Base-by-base conservation (phyloP, 805 yeast species). In the Pichia californica region DNA sequence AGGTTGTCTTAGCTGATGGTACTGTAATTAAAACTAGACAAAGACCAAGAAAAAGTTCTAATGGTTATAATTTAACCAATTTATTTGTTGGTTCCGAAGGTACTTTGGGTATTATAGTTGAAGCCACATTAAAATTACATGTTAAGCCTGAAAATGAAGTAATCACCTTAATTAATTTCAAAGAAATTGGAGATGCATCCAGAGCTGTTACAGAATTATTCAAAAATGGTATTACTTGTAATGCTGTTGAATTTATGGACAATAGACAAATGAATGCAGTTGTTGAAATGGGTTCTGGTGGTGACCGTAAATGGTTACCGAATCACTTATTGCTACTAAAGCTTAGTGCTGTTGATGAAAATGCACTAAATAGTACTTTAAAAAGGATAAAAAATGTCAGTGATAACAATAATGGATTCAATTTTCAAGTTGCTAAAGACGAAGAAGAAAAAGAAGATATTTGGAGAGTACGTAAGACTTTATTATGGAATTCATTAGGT, bases 1-100 rank as follows among this genome's bases (percentile, higher is more conserved):
- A 86, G 0, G 85, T 84, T 21, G 91, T 85, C 7, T 63, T 84
- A 25, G 87, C 93, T 5, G 94, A 85, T 62, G 93, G 94, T 1
- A 79, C 88, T 1, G 65, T 85, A 15, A 69, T 85, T 40, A 84
- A 81, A 62, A 85, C 94, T 0, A 77, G 77, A 52, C 79, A 74
- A 50, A 70, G 93, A 57, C 88, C 93, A 3, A 71, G 84, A 53
- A 84, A 85, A 55, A 75, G 88, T 2, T 75, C 86, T 46, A 88
- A 89, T 20, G 93, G 94, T 7, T 84, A 84, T 58, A 83, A 83
- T 54, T 65, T 84, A 57, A 85, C 84, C 38, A 81, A 83, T n/a
- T 60, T 84, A 46, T 82, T 84, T 56, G 68, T 81, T 40, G 93
- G 94, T 0, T 71, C 83, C 35, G 93, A 85, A 54, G 93, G 94